A percentile compares a stretch with the other conserved stretches of the same genome.
Evolutionary conservation across 2,329 filamentous ascomycete genomes (phyloP).

Genomic region (Pezizomycotina sp.): DNA sequence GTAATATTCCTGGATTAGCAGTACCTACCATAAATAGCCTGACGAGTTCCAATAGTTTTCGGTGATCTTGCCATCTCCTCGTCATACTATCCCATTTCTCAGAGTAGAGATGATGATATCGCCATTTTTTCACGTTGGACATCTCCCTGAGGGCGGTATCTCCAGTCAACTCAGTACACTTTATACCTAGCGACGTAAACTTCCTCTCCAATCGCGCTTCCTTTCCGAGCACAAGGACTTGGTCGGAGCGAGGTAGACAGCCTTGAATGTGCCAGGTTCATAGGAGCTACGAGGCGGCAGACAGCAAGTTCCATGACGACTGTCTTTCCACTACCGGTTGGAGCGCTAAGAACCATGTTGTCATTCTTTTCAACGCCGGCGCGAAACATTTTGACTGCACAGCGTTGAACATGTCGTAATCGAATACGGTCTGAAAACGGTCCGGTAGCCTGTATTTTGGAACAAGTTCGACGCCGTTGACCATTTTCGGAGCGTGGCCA

Average conservation of each 20-base stretch:
- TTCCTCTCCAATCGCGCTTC: slow-evolving; percentile 55
- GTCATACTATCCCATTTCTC: slow-evolving; percentile 90
- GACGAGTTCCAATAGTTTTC: slow-evolving; percentile 54
- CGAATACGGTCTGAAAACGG: slow-evolving; percentile 51
- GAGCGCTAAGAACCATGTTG: slow-evolving; percentile 65
- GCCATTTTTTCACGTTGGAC: slow-evolving; percentile 49
- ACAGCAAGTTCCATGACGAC: slow-evolving; percentile 67
- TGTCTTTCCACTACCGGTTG: slow-evolving; percentile 76
- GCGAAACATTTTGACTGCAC: slow-evolving; percentile 65
- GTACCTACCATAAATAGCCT: slow-evolving; percentile 47
- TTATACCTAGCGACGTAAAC: slow-evolving; percentile 49
- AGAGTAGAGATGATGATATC: too few species aligned
- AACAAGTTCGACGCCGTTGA: slow-evolving; percentile 32
- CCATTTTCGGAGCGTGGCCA: slow-evolving; percentile 27
- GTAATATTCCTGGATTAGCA: background rate
- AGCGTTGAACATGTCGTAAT: slow-evolving; percentile 61
- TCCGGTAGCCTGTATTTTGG: slow-evolving; percentile 40
- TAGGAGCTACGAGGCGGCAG: slow-evolving; percentile 47
- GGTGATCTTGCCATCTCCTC: slow-evolving; percentile 69
- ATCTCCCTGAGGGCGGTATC: slow-evolving; percentile 56
- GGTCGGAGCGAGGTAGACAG: slow-evolving; percentile 71
- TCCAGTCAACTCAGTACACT: slow-evolving; percentile 63
- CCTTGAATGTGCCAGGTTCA: slow-evolving; percentile 49
- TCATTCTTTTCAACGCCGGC: slow-evolving; percentile 49
- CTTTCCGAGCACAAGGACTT: slow-evolving; percentile 69